These are phyloP conservation scores for Cutaneotrichosporon spelunceum DNA, from an alignment of 1,284 basidiomycete genomes.

Conservation along the genomic window DNA sequence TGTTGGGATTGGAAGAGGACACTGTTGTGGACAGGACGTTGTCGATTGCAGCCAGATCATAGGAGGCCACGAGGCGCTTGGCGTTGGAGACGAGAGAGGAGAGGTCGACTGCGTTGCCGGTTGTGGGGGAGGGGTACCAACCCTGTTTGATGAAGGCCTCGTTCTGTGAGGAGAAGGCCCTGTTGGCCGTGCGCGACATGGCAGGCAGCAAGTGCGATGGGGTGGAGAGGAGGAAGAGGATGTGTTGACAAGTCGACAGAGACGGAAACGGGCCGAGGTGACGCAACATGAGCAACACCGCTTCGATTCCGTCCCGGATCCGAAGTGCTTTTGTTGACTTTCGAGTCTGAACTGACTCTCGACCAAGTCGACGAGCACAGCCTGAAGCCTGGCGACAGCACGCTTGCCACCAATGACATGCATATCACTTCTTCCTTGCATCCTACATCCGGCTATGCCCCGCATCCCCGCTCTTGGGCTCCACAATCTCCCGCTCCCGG, in stretches of 20 bases:
- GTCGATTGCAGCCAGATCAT: slow-evolving; percentile 8
- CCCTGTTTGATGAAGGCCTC: slow-evolving; percentile 14
- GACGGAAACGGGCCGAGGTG: neutral
- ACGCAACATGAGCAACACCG: neutral
- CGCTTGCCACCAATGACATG: neutral
- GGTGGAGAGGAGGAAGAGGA: neutral
- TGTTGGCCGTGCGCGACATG: slow-evolving; percentile 9
- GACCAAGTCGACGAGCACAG: neutral
- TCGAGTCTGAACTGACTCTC: neutral
- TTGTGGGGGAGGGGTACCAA: neutral
- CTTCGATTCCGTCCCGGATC: neutral
- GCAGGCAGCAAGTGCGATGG: neutral
- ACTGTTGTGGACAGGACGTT: neutral
- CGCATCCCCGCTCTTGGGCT: neutral
- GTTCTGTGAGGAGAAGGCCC: slow-evolving; percentile 13
- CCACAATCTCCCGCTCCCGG: slow-evolving; percentile 2
- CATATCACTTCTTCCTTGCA: neutral
- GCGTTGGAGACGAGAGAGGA: slow-evolving; percentile 2
- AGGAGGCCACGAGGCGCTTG: neutral
- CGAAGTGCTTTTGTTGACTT: neutral
- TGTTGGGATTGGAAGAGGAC: neutral
- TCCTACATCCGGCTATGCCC: neutral
- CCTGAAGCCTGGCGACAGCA: neutral
- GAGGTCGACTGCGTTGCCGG: slow-evolving; percentile 15
- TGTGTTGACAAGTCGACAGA: no score